Base-by-base conservation (phyloP, 2,329 filamentous ascomycete species). In the Teratosphaeriaceae sp. region DNA sequence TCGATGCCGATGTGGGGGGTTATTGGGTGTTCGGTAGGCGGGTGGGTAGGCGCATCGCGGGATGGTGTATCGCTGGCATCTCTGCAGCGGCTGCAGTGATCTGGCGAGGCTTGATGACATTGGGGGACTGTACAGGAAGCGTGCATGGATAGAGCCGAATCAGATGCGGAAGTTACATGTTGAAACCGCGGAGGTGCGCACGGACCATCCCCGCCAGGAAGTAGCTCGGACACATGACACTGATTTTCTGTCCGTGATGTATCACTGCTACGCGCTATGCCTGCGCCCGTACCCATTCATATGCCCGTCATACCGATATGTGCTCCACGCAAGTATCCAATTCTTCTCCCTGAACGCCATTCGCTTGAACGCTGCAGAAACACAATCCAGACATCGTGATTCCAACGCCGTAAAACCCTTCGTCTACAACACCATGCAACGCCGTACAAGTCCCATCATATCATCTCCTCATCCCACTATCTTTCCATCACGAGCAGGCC, bases 181-280 rank as follows among this genome's bases (percentile, higher is more conserved):
- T 3, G 35, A 38, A 24, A 34, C 15, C 8, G 13, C 31, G 7
- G 31, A 23, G 16, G 35, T 38, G 35, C 22, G 35, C 35, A 22
- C 16, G n/a, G 35, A 24, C 35, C 35, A 22, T 18, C 3, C 30
- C 48, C 42, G 8, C 46, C 47, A 7, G 58, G 60, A 12, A 54
- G 43, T 12, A 54, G 52, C 31, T 16, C 6, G 4, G 7, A 11
- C 8, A 15, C 7, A 38, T 22, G 11, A 34, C 20, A 15, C 18
- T 34, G 15, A 34, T 31, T 34, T 13, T 49, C 45, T 4, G 50
- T 46, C 31, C 18, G 13, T 27, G 8, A 27, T 27, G 24, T 13
- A 8, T 13, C 13, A 19, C 11, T 34, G 31, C 31, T 18, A 9
- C 11, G 20, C 31, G 31, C 31, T 20, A 34, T 34, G 31, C 31